A percentile compares a stretch with the other conserved stretches of the same genome.
Evolutionary conservation across 768 basidiomycete genomes (phyloP).

Genomic region (Daedaleopsis nitida): DNA sequence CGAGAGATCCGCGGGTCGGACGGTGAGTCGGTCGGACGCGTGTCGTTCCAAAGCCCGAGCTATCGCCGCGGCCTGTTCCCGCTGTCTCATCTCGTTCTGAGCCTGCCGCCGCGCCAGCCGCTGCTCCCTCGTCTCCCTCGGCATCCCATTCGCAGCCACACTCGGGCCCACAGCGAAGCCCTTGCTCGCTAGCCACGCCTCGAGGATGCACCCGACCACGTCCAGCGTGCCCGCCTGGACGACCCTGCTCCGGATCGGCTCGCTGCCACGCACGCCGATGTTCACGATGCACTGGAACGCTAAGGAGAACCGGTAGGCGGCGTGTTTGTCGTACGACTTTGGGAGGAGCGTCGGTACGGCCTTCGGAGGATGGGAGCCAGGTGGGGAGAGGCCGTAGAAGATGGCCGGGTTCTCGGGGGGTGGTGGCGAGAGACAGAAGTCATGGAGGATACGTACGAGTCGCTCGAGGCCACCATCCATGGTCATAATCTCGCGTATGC

Average conservation of each 20-base stretch:
- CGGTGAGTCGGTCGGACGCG: constrained; percentile 20
- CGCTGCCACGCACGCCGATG: constrained; percentile 93
- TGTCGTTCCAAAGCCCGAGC: constrained; percentile 59
- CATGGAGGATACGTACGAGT: constrained; percentile 87
- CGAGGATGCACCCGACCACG: constrained; percentile 90
- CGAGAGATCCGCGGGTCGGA: background rate
- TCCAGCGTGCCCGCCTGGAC: constrained; percentile 94
- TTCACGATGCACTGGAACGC: constrained; percentile 98
- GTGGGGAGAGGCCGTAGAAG: constrained; percentile 77
- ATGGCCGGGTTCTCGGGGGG: constrained; percentile 76
- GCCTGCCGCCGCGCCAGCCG: constrained; percentile 63
- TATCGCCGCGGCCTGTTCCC: constrained; percentile 61
- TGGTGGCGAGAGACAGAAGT: constrained; percentile 83
- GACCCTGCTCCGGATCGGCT: constrained; percentile 86
- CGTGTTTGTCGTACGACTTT: constrained; percentile 73
- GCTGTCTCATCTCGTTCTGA: constrained; percentile 54
- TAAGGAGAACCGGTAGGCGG: constrained; percentile 86
- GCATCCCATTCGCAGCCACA: constrained; percentile 71
- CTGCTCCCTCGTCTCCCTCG: constrained; percentile 76
- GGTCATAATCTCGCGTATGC: constrained; percentile 98
- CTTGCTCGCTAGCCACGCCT: constrained; percentile 88
- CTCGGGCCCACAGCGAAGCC: constrained; percentile 87
- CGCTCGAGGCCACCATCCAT: constrained; percentile 97
- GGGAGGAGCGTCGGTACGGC: constrained; percentile 67
- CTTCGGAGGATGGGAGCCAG: constrained; percentile 57